Conservation (phyloP, 1,284 basidiomycete genomes). For the Ganoderma lingzhi region DNA sequence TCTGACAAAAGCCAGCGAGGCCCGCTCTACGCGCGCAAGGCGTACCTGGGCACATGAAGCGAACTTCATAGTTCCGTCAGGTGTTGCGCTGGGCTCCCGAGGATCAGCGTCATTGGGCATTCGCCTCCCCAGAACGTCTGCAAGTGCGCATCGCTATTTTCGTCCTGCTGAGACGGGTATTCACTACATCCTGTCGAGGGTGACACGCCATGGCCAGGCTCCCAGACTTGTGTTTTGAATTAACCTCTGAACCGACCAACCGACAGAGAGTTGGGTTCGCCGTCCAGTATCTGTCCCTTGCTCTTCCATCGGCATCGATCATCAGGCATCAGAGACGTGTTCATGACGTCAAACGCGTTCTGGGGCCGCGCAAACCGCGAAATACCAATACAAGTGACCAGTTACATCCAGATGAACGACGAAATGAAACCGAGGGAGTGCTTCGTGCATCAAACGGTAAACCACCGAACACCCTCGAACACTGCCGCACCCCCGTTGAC, state of each 20-base stretch:
- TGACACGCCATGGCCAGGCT: background rate
- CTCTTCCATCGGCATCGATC: slow-evolving; percentile 1
- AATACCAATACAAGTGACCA: background rate
- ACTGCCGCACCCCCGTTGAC: background rate
- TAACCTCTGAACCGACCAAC: background rate
- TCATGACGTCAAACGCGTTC: slow-evolving; percentile 1
- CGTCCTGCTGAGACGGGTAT: background rate
- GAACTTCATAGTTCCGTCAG: slow-evolving; percentile 1
- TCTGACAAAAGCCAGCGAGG: slow-evolving; percentile 6
- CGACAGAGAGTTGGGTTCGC: background rate
- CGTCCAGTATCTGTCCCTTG: background rate
- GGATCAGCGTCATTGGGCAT: slow-evolving; percentile 6
- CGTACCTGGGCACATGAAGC: slow-evolving; percentile 8
- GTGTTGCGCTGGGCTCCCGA: background rate
- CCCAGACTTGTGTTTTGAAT: background rate
- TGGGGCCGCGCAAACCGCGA: background rate
- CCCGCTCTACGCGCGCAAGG: background rate
- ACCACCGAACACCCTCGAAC: background rate
- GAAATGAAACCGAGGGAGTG: background rate
- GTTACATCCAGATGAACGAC: background rate
- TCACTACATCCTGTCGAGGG: background rate
- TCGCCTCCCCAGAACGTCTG: background rate
- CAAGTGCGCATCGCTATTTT: background rate
- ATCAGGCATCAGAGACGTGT: background rate
- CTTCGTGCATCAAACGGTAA: slow-evolving; percentile 4